A percentile compares a stretch with the other conserved stretches of the same genome.
These are phyloP conservation scores for Vaccinium myrtillus DNA, from an alignment of 148 eudicot genomes.

Conservation along the genomic window DNA sequence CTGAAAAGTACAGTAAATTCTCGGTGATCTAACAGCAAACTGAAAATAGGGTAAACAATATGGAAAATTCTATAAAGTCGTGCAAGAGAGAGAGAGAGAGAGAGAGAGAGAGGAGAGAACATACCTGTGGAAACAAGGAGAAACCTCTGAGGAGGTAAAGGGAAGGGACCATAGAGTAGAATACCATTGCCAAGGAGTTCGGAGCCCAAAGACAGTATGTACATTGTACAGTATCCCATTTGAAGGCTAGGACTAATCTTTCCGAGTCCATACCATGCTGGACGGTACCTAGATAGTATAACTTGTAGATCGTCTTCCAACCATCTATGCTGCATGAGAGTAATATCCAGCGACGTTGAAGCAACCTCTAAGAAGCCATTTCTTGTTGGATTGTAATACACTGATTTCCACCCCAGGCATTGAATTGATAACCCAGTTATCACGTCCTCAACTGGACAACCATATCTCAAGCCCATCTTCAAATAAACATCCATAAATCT, in stretches of 20 bases:
- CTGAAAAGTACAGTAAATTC: too few relatives aligned
- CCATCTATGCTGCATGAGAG: slow-evolving; percentile 83
- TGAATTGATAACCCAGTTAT: slow-evolving; percentile 78
- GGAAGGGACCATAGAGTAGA: slow-evolving; percentile 60
- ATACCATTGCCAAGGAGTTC: slow-evolving; percentile 50
- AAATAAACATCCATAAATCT: background rate
- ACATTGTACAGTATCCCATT: slow-evolving; percentile 44
- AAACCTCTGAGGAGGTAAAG: slow-evolving; percentile 55
- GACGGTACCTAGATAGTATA: slow-evolving; percentile 59
- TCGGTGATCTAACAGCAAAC: too few relatives aligned
- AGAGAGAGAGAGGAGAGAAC: background rate
- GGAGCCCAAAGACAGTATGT: slow-evolving; percentile 58
- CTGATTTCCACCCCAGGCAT: slow-evolving; percentile 75
- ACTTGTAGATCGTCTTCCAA: slow-evolving; percentile 74
- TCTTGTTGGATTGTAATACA: slow-evolving; percentile 48
- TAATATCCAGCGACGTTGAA: slow-evolving; percentile 49
- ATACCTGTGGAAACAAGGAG: slow-evolving; percentile 70
- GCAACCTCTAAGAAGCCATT: slow-evolving; percentile 55
- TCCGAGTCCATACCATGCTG: slow-evolving; percentile 52
- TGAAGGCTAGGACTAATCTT: slow-evolving; percentile 41
- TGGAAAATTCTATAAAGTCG: too few relatives aligned
- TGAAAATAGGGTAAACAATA: too few relatives aligned
- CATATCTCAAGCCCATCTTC: slow-evolving; percentile 59
- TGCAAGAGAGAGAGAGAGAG: too few relatives aligned
- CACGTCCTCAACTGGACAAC: slow-evolving; percentile 75